Conservation (phyloP, 2,329 filamentous ascomycete species). For the Xylariomycetidae sp. region DNA sequence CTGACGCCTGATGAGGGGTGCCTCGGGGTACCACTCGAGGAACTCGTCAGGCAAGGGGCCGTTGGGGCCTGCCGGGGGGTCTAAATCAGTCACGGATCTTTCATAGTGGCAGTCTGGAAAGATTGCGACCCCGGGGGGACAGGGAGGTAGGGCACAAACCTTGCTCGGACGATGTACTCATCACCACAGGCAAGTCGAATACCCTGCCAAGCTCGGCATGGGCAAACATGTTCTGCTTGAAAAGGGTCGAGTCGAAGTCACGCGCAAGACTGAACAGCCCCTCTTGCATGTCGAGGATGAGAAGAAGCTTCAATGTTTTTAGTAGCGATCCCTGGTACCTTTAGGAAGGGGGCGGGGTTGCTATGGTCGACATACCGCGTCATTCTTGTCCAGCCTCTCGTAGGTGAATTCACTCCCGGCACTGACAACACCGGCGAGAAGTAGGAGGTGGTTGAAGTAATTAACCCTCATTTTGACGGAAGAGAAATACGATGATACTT, state of each 20-base stretch:
- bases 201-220: slow-evolving; percentile 62
- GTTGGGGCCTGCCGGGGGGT: slow-evolving; percentile 56
- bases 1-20: slow-evolving; percentile 61
- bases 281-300: slow-evolving; percentile 57
- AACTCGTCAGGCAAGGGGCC: slow-evolving; percentile 68
- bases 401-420: slow-evolving; percentile 27
- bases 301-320: slow-evolving; percentile 39
- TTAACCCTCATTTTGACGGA: slow-evolving; percentile 12
- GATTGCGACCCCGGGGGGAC: not conserved
- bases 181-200: slow-evolving; percentile 64
- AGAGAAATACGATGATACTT: not conserved
- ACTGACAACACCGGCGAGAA: slow-evolving; percentile 6
- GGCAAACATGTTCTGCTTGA: slow-evolving; percentile 62
- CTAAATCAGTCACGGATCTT: no score
- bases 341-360: not conserved
- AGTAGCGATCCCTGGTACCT: slow-evolving; percentile 5
- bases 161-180: slow-evolving; percentile 65
- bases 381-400: slow-evolving; percentile 31
- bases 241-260: slow-evolving; percentile 63
- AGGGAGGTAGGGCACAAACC: slow-evolving; percentile 26
- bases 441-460: slow-evolving; percentile 3
- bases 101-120: not conserved
- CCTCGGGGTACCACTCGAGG: slow-evolving; percentile 59
- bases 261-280: slow-evolving; percentile 56
- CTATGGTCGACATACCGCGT: slow-evolving; percentile 16